Evolutionary conservation across 2,329 filamentous ascomycete species (phyloP).

Genomic region (Fonsecaea pugnacius): DNA sequence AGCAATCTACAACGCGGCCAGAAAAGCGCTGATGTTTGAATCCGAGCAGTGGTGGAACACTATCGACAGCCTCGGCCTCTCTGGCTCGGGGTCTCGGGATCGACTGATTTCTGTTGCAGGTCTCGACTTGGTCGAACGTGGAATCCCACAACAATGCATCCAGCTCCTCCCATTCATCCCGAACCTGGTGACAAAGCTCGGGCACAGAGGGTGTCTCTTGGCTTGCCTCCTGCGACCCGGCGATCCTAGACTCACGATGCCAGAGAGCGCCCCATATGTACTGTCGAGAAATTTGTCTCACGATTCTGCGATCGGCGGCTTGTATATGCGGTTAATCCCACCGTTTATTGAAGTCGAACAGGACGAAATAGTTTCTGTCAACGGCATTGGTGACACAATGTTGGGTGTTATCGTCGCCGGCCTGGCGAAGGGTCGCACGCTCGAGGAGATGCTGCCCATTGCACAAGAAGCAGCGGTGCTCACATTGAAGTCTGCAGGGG

Average conservation of each 20-base stretch:
- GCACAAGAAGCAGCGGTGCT: slow-evolving; percentile 81
- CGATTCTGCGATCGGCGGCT: slow-evolving; percentile 70
- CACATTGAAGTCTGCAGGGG: slow-evolving; percentile 74
- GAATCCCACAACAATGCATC: slow-evolving; percentile 80
- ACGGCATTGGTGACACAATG: slow-evolving; percentile 93
- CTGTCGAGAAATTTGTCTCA: slow-evolving; percentile 65
- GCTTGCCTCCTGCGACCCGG: slow-evolving; percentile 70
- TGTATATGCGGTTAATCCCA: slow-evolving; percentile 81
- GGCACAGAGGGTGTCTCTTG: slow-evolving; percentile 73
- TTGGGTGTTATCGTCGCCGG: slow-evolving; percentile 82
- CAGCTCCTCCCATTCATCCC: slow-evolving; percentile 89
- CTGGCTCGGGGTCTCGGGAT: slow-evolving; percentile 69
- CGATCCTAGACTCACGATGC: slow-evolving; percentile 68
- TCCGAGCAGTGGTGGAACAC: slow-evolving; percentile 74
- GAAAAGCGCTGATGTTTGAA: slow-evolving; percentile 69
- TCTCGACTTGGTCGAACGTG: slow-evolving; percentile 70
- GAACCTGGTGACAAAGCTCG: slow-evolving; percentile 82
- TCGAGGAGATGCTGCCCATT: slow-evolving; percentile 71
- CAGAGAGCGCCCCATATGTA: slow-evolving; percentile 70
- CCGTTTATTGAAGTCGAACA: slow-evolving; percentile 64
- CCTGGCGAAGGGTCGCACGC: slow-evolving; percentile 60
- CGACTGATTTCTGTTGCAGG: slow-evolving; percentile 72
- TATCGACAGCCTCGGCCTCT: slow-evolving; percentile 78
- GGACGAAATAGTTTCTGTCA: slow-evolving; percentile 80
- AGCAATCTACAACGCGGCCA: slow-evolving; percentile 76